These are phyloP conservation scores for Aspergillus versicolor DNA, from an alignment of 2,329 filamentous ascomycete species.

Conservation along the genomic window DNA sequence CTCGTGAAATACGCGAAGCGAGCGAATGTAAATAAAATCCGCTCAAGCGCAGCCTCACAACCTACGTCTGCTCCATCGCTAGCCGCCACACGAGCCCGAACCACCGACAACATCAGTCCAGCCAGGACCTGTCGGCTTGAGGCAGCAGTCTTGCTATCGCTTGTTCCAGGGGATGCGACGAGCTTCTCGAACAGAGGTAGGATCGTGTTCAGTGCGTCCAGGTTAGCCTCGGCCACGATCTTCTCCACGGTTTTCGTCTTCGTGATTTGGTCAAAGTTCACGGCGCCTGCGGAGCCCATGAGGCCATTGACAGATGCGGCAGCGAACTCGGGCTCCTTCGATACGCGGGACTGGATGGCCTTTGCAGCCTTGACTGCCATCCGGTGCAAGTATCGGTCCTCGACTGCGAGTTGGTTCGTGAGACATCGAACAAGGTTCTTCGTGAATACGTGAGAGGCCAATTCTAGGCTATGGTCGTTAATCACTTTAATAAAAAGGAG, in stretches of 20 bases:
- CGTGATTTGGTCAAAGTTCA: constrained; percentile 82
- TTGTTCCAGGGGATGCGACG: constrained; percentile 46
- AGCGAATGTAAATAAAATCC: constrained; percentile 47
- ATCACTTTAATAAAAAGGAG: constrained; percentile 79
- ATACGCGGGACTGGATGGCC: constrained; percentile 64
- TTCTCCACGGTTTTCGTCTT: constrained; percentile 82
- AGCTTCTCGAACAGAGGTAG: constrained; percentile 52
- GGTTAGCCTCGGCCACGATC: constrained; percentile 61
- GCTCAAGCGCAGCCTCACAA: constrained; percentile 44
- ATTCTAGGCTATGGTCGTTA: constrained; percentile 47
- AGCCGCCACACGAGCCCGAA: constrained; percentile 41
- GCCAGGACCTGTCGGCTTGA: constrained; percentile 50
- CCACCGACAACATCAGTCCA: constrained; percentile 53
- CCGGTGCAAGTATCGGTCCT: constrained; percentile 76
- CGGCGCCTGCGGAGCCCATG: constrained; percentile 67
- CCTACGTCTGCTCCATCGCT: constrained; percentile 32
- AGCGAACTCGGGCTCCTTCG: constrained; percentile 60
- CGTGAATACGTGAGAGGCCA: constrained; percentile 68
- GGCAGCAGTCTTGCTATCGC: constrained; percentile 47
- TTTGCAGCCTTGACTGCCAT: constrained; percentile 76
- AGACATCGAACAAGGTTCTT: constrained; percentile 78
- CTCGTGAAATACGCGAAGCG: constrained; percentile 52
- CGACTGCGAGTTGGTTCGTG: constrained; percentile 76
- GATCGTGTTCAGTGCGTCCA: constrained; percentile 52
- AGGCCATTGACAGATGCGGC: constrained; percentile 64